These are phyloP conservation scores for Pythium aristosporum DNA, from an alignment of 352 stramenopile genomes.

Conservation along the genomic window DNA sequence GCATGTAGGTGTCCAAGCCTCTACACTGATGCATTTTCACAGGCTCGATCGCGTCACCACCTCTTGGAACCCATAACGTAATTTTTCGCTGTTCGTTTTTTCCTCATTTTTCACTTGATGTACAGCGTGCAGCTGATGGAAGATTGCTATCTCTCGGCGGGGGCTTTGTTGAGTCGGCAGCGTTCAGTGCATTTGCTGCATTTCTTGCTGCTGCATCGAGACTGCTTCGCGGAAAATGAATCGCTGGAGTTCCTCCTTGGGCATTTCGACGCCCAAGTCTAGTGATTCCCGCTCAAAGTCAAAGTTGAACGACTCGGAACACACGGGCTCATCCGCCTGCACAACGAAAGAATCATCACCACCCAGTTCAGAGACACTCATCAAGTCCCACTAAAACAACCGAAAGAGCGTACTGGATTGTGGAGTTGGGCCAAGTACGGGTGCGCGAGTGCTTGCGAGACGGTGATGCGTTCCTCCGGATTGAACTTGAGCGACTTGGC, in stretches of 20 bases:
- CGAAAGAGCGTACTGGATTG: conserved; percentile 63
- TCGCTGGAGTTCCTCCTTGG: conserved; percentile 82
- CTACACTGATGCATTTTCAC: too few relatives aligned
- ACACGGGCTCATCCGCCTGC: conserved; percentile 86
- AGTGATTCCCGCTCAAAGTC: conserved; percentile 85
- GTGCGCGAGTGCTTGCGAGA: conserved; percentile 89
- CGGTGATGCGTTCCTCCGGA: conserved; percentile 91
- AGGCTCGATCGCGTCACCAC: too few relatives aligned
- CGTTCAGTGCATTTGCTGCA: conserved; percentile 57
- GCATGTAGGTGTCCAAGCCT: too few relatives aligned
- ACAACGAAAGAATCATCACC: neutral
- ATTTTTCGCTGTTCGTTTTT: neutral
- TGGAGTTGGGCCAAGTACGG: conserved; percentile 90
- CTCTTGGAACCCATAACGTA: neutral
- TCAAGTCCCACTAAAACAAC: too few relatives aligned
- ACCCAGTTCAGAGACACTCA: neutral
- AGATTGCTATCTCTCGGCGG: neutral
- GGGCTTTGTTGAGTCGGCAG: neutral
- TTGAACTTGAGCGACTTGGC: conserved; percentile 93
- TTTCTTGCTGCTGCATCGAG: conserved; percentile 69
- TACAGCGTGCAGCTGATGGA: neutral
- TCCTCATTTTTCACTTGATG: neutral
- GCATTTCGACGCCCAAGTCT: conserved; percentile 80
- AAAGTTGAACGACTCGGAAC: conserved; percentile 77
- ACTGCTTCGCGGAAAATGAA: conserved; percentile 78